phyloP scores from a whole-genome alignment of 2,329 filamentous ascomycete species.

The Alternaria consortialis region DNA sequence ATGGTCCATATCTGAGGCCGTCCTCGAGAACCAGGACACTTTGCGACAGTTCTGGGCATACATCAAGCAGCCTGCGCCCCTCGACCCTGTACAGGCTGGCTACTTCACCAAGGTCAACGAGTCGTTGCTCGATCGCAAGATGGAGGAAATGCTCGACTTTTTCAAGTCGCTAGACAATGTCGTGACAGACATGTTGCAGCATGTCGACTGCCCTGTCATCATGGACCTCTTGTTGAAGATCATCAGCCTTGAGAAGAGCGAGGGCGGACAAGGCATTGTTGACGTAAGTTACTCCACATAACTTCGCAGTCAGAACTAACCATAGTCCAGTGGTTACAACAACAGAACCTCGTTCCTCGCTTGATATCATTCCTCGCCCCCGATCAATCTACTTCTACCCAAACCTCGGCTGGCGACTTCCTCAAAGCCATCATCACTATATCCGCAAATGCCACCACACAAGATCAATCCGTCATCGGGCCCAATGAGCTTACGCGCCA shows the following conservation, averaged over 20 bases:
- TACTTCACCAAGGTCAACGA: slow-evolving; percentile 99
- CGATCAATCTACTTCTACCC: slow-evolving; percentile 85
- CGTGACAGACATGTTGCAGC: slow-evolving; percentile 84
- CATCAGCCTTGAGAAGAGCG: slow-evolving; percentile 91
- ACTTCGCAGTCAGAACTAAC: slow-evolving; percentile 18
- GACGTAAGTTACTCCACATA: slow-evolving; percentile 68
- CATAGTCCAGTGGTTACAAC: slow-evolving; percentile 80
- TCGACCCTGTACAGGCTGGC: slow-evolving; percentile 92
- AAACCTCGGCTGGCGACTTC: slow-evolving; percentile 96
- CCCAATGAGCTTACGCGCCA: slow-evolving; percentile 96
- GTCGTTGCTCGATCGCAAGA: slow-evolving; percentile 96
- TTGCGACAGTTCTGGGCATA: slow-evolving; percentile 92
- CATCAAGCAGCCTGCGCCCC: slow-evolving; percentile 79
- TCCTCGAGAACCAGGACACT: slow-evolving; percentile 83
- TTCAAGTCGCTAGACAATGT: slow-evolving; percentile 85
- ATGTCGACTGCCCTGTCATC: slow-evolving; percentile 97
- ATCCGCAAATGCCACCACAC: slow-evolving; percentile 96
- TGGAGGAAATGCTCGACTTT: slow-evolving; percentile 92
- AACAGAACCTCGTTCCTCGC: slow-evolving; percentile 84
- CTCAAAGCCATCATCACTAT: slow-evolving; percentile 99
- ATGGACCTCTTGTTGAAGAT: slow-evolving; percentile 98
- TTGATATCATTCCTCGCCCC: slow-evolving; percentile 87
- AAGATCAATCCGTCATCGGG: slow-evolving; percentile 98
- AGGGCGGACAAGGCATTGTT: slow-evolving; percentile 90
- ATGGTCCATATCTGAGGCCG: slow-evolving; percentile 93